A percentile compares a stretch with the other conserved stretches of the same genome.
Evolutionary conservation across 257 asterid species (phyloP).

Genomic region (Scutellaria barbata): DNA sequence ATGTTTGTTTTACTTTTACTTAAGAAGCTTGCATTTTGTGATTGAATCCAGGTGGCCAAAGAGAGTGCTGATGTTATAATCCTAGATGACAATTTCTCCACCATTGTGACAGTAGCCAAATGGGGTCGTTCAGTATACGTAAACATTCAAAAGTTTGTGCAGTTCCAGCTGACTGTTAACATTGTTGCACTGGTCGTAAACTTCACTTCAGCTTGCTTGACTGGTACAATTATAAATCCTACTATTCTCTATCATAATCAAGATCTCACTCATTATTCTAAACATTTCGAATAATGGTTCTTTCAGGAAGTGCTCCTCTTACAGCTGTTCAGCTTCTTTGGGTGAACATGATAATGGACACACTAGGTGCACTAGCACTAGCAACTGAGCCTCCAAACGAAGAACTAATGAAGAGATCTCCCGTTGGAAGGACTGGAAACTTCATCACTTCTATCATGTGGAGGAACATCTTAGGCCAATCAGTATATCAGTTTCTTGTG

Average conservation of each 20-base stretch:
- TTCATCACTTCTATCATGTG: constrained; percentile 89
- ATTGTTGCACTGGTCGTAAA: constrained; percentile 82
- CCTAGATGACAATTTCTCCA: constrained; percentile 91
- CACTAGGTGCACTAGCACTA: constrained; percentile 92
- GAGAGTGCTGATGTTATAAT: constrained; percentile 96
- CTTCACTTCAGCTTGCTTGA: constrained; percentile 82
- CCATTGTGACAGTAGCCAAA: constrained; percentile 84
- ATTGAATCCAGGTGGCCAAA: constrained; percentile 72
- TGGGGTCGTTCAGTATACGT: constrained; percentile 95
- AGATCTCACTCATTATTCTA: not conserved
- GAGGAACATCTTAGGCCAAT: constrained; percentile 95
- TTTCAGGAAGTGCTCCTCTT: constrained; percentile 84
- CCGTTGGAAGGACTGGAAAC: constrained; percentile 84
- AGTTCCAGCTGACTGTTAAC: constrained; percentile 87
- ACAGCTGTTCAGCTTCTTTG: constrained; percentile 99
- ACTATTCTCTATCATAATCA: not conserved
- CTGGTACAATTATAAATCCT: constrained; percentile 51
- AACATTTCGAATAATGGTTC: constrained; percentile 3
- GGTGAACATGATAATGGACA: constrained; percentile 99
- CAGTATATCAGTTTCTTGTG: constrained; percentile 76
- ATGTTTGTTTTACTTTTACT: not conserved
- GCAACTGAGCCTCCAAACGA: constrained; percentile 96
- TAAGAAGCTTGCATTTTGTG: constrained; percentile 19
- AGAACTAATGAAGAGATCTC: constrained; percentile 82
- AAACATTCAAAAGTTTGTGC: constrained; percentile 89